Evolutionary conservation across 805 yeast species (phyloP).

Genomic region (Priceomyces castillae): DNA sequence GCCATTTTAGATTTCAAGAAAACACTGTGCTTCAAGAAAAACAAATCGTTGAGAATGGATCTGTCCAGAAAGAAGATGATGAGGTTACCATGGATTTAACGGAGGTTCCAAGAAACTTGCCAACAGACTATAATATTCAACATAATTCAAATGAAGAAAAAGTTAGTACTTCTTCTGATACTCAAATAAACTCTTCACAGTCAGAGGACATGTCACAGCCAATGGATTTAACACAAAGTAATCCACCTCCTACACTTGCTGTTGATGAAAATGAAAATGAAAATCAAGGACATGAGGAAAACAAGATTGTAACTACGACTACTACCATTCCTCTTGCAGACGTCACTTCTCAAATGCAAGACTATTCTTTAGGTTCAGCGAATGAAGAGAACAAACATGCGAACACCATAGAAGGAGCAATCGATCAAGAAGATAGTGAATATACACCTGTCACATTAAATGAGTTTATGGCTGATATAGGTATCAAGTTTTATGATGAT

Average conservation of each 20-base stretch:
- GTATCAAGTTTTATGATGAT: constrained; percentile 46
- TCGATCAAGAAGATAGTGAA: constrained; percentile 14
- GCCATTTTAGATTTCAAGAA: not conserved
- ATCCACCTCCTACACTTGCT: not conserved
- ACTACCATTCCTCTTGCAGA: constrained; percentile 30
- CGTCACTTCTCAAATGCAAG: constrained; percentile 5
- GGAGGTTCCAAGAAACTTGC: not conserved
- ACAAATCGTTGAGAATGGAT: not conserved
- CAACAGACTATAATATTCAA: not conserved
- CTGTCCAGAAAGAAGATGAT: constrained; percentile 1
- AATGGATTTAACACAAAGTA: constrained; percentile 22
- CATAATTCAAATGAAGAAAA: not conserved
- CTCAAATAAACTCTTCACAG: not conserved
- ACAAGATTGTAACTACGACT: constrained; percentile 11
- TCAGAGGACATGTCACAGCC: constrained; percentile 13
- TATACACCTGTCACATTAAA: constrained; percentile 34
- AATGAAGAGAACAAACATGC: constrained; percentile 15
- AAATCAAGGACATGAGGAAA: not conserved
- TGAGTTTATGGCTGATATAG: constrained; percentile 39
- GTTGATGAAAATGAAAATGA: not conserved
- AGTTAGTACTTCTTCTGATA: not conserved
- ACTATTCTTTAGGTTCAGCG: not conserved
- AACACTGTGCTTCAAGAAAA: not conserved
- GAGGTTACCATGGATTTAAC: constrained; percentile 16
- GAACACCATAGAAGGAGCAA: not conserved